Conservation (phyloP, 768 basidiomycete species). For the Hydnomerulius pinastri region DNA sequence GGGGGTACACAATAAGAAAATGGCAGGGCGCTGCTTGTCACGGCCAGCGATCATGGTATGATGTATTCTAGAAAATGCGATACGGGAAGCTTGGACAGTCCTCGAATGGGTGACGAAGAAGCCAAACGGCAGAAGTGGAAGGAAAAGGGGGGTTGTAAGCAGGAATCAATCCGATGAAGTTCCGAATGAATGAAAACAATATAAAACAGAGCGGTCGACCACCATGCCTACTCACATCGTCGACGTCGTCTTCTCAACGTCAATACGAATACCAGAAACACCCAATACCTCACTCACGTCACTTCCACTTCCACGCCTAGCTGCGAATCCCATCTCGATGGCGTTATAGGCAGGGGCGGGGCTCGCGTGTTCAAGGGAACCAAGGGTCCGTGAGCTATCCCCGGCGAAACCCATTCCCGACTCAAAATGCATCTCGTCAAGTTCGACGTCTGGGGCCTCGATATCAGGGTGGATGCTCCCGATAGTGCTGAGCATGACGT, state of each 20-base stretch:
- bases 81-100: slow-evolving; percentile 12
- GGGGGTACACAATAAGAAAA: slow-evolving; percentile 3
- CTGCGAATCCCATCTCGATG: slow-evolving; percentile 41
- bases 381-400: slow-evolving; percentile 37
- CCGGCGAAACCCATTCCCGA: slow-evolving; percentile 55
- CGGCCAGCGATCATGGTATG: slow-evolving; percentile 12
- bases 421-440: slow-evolving; percentile 54
- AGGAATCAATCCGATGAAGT: slow-evolving; percentile 28
- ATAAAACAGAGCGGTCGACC: neutral
- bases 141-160: slow-evolving; percentile 21
- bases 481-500: slow-evolving; percentile 63
- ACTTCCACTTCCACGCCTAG: slow-evolving; percentile 16
- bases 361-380: slow-evolving; percentile 34
- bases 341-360: slow-evolving; percentile 53
- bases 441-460: slow-evolving; percentile 55
- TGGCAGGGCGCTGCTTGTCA: slow-evolving; percentile 14
- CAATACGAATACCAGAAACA: slow-evolving; percentile 52
- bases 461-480: slow-evolving; percentile 58
- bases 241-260: slow-evolving; percentile 61
- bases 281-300: slow-evolving; percentile 24
- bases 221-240: slow-evolving; percentile 37
- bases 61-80: slow-evolving; percentile 22
- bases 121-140: slow-evolving; percentile 17
- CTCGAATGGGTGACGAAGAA: slow-evolving; percentile 11
- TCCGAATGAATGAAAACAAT: slow-evolving; percentile 18